Base-by-base conservation (phyloP, 352 stramenopile genomes). In the Globisporangium canariense region DNA sequence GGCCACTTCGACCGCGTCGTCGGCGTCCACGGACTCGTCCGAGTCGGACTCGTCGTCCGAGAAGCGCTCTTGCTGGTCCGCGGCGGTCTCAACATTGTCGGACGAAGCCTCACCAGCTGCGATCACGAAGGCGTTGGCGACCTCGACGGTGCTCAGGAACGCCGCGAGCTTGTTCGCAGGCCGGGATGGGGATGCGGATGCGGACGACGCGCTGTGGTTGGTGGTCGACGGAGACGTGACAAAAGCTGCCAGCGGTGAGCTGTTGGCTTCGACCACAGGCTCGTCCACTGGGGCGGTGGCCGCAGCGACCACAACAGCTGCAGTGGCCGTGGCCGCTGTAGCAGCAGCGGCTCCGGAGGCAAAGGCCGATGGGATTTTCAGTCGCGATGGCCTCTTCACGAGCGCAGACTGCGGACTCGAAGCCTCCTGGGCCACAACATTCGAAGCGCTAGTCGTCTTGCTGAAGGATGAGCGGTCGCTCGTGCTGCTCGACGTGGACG, bases 81-180 rank as follows among this genome's bases (percentile, higher is more conserved):
- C 38, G 38, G 57, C 59, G 1, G 52, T n/a, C 60, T 41, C 28
- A 18, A 66, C 60, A 34, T 62, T 62, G 10, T 77, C 69, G 30
- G 62, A 68, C 0, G 63, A 65, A 0, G 66, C 49, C 34, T 68
- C 14, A 11, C 59, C 22, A 46, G 14, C 43, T n/a, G 16, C 4
- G 43, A 6, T 49, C 18, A 50, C 43, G 32, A 52, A 43, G 8
- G 45, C 58, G 8, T 46, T 72, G 10, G 60, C 18, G 13, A 69
- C 66, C 34, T 87, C 76, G 3, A 92, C 83, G 10, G 71, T 86
- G 63, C 61, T 92, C 40, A 92, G 54, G 61, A 92, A 92, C 6
- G 78, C 78, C 6, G 83, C 78, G 2, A 92, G 65, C 59, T 83
- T 88, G 2, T 81, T 88, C 58, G 62, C 36, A 5, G 62, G 43